These are phyloP conservation scores for Nakazawaea sp. DNA, from an alignment of 805 yeast species.

Conservation along the genomic window DNA sequence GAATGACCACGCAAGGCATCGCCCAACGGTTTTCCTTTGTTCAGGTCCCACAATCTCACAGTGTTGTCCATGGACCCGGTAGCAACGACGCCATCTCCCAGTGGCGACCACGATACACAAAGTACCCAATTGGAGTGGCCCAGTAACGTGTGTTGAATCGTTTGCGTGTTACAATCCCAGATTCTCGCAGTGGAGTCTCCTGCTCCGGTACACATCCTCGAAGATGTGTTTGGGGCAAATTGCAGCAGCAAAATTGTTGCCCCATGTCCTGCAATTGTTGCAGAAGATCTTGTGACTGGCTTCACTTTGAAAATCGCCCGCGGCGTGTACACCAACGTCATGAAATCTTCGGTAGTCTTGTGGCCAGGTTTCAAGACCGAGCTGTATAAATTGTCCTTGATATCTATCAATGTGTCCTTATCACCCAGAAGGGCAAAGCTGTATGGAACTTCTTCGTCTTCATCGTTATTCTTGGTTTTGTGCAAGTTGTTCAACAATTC, in stretches of 20 bases:
- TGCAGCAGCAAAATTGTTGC: constrained; percentile 87
- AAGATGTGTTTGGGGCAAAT: constrained; percentile 85
- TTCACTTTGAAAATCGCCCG: constrained; percentile 90
- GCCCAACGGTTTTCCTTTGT: constrained; percentile 68
- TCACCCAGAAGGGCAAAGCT: constrained; percentile 63
- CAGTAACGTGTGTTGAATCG: constrained; percentile 70
- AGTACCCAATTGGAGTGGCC: constrained; percentile 95
- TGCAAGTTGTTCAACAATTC: constrained; percentile 76
- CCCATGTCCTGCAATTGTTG: constrained; percentile 94
- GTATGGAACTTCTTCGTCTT: constrained; percentile 79
- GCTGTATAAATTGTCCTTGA: constrained; percentile 67
- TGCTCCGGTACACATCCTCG: constrained; percentile 88
- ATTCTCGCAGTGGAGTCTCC: constrained; percentile 94
- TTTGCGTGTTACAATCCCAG: constrained; percentile 95
- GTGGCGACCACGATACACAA: constrained; percentile 87
- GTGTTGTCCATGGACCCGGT: constrained; percentile 96
- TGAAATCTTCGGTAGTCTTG: constrained; percentile 86
- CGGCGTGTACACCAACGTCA: constrained; percentile 89
- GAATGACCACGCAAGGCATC: constrained; percentile 71
- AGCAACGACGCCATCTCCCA: constrained; percentile 80
- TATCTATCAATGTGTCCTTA: constrained; percentile 42
- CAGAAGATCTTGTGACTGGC: constrained; percentile 84
- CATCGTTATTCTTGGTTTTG: constrained; percentile 25
- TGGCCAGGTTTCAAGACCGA: constrained; percentile 83
- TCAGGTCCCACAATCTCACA: constrained; percentile 79